A percentile compares a stretch with the other conserved stretches of the same genome.
These are phyloP conservation scores for Sphagnum contortum DNA, from an alignment of 225 moss, liverwort and hornwort species.

Conservation along the genomic window DNA sequence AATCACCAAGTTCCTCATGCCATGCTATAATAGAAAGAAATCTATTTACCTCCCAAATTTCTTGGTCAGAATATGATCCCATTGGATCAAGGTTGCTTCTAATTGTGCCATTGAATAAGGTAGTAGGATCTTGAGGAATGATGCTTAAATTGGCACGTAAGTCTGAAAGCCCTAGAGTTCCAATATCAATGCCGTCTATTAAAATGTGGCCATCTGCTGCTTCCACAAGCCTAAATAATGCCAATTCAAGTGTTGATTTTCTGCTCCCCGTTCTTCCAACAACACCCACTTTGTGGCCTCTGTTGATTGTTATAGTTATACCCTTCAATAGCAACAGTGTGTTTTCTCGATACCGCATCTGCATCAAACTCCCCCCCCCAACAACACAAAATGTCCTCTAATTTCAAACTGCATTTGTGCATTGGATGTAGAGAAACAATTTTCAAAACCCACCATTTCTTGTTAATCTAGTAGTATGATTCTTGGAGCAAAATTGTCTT, in stretches of 20 bases:
- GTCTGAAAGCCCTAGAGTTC: not conserved
- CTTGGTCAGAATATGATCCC: conserved; percentile 1
- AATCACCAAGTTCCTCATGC: too few species aligned
- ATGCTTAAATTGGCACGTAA: not conserved
- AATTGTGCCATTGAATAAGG: conserved; percentile 3
- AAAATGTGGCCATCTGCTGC: conserved; percentile 1
- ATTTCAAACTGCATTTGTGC: too few species aligned
- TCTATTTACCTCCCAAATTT: conserved; percentile 4
- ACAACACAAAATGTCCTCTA: too few species aligned
- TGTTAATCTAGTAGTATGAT: too few species aligned
- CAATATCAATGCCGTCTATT: conserved; percentile 3
- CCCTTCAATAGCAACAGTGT: conserved; percentile 4
- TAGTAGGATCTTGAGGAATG: conserved; percentile 4
- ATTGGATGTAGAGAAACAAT: too few species aligned
- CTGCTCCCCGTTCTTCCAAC: conserved; percentile 4
- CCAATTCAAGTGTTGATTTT: conserved; percentile 1
- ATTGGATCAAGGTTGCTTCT: conserved; percentile 1
- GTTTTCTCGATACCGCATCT: conserved; percentile 4
- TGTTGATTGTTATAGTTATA: not conserved
- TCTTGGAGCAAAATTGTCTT: too few species aligned
- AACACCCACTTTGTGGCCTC: conserved; percentile 8
- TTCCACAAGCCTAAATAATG: conserved; percentile 1
- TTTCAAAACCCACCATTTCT: too few species aligned
- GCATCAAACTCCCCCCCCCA: too few species aligned
- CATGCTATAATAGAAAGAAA: too few species aligned